Percentiles rank a stretch among this genome's conserved stretches.
Evolutionary conservation across 306 rosid species (phyloP).

Genomic region (Castanea sativa): DNA sequence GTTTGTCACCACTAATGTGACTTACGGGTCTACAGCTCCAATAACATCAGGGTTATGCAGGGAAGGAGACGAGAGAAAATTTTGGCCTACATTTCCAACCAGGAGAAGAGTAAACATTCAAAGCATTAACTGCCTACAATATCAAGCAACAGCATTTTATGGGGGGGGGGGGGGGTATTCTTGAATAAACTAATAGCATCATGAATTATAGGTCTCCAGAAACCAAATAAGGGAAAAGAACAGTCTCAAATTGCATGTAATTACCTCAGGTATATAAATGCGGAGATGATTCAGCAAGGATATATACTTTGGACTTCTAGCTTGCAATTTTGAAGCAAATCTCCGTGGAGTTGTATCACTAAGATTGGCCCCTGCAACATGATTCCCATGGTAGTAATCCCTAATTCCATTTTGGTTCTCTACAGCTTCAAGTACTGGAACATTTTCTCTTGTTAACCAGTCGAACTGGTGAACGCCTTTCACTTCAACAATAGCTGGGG

Average conservation of each 20-base stretch:
- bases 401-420: conserved; percentile 85
- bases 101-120: not conserved
- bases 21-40: not conserved
- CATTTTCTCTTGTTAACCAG: conserved; percentile 99
- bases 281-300: conserved; percentile 96
- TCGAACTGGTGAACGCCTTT: conserved; percentile 96
- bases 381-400: conserved; percentile 94
- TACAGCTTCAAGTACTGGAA: conserved; percentile 98
- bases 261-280: conserved; percentile 95
- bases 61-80: not conserved
- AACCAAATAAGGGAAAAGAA: not conserved
- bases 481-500: conserved; percentile 95
- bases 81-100: not conserved
- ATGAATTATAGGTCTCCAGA: not conserved
- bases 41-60: not conserved
- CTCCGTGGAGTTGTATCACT: conserved; percentile 64
- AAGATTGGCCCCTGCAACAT: conserved; percentile 63
- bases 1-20: not conserved
- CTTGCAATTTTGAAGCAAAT: conserved; percentile 82
- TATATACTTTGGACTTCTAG: conserved; percentile 98
- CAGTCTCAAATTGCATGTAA: conserved; percentile 9
- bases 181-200: not conserved
- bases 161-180: too few species aligned
- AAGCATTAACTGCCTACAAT: not conserved
- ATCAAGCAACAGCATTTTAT: not conserved